Conservation (phyloP, 495 filamentous ascomycete species). For the Arthonia radiata region DNA sequence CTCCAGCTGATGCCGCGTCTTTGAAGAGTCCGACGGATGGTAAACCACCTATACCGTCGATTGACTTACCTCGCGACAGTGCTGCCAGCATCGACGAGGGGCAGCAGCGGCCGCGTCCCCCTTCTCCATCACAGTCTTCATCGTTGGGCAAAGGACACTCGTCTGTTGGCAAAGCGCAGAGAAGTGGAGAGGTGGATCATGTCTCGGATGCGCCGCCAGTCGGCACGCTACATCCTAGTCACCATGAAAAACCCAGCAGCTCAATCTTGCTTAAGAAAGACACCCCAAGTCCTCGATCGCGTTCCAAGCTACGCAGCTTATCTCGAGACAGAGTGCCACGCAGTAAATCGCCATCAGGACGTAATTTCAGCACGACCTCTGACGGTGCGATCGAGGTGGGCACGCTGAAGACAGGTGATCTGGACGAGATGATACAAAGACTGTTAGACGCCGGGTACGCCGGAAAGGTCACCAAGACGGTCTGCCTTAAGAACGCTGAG, state of each 20-base stretch:
- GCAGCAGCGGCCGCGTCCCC: conserved; percentile 56
- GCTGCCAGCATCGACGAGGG: conserved; percentile 23
- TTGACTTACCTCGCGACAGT: conserved; percentile 8
- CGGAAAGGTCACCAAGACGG: conserved; percentile 88
- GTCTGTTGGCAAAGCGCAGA: conserved; percentile 55
- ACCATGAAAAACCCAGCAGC: conserved; percentile 34
- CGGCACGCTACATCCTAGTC: conserved; percentile 21
- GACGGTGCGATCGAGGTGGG: conserved; percentile 31
- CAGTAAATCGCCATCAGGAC: conserved; percentile 4
- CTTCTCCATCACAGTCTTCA: conserved; percentile 64
- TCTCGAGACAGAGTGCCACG: conserved; percentile 7
- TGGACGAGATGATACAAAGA: conserved; percentile 92
- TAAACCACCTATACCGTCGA: conserved; percentile 14
- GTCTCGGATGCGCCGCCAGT: conserved; percentile 81
- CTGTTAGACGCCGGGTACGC: conserved; percentile 88
- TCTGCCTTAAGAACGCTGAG: conserved; percentile 92
- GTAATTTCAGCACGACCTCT: conserved; percentile 10
- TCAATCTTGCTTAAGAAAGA: conserved; percentile 70
- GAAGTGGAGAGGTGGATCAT: conserved; percentile 74
- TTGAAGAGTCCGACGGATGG: conserved; percentile 15
- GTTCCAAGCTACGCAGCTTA: conserved; percentile 17
- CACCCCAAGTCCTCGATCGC: conserved; percentile 26
- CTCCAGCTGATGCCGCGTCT: conserved; percentile 8
- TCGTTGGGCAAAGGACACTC: conserved; percentile 54
- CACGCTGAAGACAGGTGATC: conserved; percentile 68